Evolutionary conservation across 352 stramenopile species (phyloP).

Genomic region (Phytophthora hibernalis): DNA sequence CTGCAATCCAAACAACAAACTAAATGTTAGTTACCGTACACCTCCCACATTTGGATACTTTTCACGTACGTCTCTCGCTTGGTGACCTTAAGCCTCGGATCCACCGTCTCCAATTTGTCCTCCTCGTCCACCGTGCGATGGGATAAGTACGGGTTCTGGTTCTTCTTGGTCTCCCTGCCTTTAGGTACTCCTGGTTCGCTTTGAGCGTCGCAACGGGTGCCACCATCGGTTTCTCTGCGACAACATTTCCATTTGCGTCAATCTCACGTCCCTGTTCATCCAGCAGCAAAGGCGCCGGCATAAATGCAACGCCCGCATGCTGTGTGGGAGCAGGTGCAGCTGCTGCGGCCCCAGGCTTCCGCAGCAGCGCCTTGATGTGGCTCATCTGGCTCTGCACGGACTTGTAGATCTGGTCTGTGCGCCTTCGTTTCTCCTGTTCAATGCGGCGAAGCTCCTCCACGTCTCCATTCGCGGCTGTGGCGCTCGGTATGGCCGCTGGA

Average conservation of each 20-base stretch:
- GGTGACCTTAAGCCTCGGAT: slow-evolving; percentile 76
- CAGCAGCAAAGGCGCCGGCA: slow-evolving; percentile 79
- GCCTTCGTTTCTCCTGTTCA: slow-evolving; percentile 61
- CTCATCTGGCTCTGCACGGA: slow-evolving; percentile 88
- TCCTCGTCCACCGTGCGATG: slow-evolving; percentile 77
- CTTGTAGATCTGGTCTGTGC: slow-evolving; percentile 84
- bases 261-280: slow-evolving; percentile 84
- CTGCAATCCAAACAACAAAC: slow-evolving; percentile 40
- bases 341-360: slow-evolving; percentile 47
- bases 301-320: slow-evolving; percentile 45
- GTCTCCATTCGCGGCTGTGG: slow-evolving; percentile 19
- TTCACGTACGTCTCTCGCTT: slow-evolving; percentile 83
- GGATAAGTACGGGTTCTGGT: slow-evolving; percentile 82
- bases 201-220: slow-evolving; percentile 58
- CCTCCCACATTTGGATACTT: slow-evolving; percentile 14
- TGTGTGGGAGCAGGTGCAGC: slow-evolving; percentile 2
- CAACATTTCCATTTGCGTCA: slow-evolving; percentile 74
- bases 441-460: slow-evolving; percentile 46
- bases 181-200: slow-evolving; percentile 50
- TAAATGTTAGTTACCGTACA: slow-evolving; percentile 29
- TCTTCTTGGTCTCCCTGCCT: slow-evolving; percentile 36
- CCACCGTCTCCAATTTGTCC: slow-evolving; percentile 71
- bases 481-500: not conserved
- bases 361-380: slow-evolving; percentile 72
- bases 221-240: slow-evolving; percentile 51